Percentiles rank a stretch among this genome's conserved stretches.
These are phyloP conservation scores for Petunia secreta DNA, from an alignment of 257 asterid species.

Conservation along the genomic window DNA sequence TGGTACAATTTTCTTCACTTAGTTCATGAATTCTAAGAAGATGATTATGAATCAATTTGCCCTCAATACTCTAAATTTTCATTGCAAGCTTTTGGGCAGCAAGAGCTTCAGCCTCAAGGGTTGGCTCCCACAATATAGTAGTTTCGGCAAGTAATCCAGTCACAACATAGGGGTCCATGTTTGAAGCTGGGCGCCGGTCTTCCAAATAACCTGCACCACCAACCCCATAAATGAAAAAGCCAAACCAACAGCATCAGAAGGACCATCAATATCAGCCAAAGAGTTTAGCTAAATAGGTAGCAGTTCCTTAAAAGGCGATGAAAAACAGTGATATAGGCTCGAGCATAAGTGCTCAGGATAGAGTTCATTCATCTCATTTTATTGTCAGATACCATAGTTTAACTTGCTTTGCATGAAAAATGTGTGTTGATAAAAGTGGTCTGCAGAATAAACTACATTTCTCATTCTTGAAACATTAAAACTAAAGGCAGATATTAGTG, in stretches of 20 bases:
- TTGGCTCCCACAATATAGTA: conserved; percentile 91
- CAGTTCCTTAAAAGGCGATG: background rate
- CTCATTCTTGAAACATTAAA: background rate
- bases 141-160: conserved; percentile 87
- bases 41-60: conserved; percentile 14
- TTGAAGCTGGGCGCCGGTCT: conserved; percentile 98
- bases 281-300: background rate
- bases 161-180: conserved; percentile 97
- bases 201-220: conserved; percentile 78
- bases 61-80: conserved; percentile 52
- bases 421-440: conserved; percentile 15
- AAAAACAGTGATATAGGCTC: background rate
- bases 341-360: background rate
- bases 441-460: background rate
- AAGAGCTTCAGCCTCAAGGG: conserved; percentile 88
- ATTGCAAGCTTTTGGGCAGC: conserved; percentile 79
- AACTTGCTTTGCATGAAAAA: background rate
- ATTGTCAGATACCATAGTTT: too few relatives aligned
- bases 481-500: background rate
- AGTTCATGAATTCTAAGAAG: conserved; percentile 19
- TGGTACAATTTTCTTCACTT: conserved; percentile 33
- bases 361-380: background rate
- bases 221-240: background rate
- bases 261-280: conserved; percentile 9
- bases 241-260: conserved; percentile 19